Evolutionary conservation across 108 stramenopile genomes (phyloP), one percentile per base, ranked within the genome.

Genomic region (Pseudonitzschia pungens): DNA sequence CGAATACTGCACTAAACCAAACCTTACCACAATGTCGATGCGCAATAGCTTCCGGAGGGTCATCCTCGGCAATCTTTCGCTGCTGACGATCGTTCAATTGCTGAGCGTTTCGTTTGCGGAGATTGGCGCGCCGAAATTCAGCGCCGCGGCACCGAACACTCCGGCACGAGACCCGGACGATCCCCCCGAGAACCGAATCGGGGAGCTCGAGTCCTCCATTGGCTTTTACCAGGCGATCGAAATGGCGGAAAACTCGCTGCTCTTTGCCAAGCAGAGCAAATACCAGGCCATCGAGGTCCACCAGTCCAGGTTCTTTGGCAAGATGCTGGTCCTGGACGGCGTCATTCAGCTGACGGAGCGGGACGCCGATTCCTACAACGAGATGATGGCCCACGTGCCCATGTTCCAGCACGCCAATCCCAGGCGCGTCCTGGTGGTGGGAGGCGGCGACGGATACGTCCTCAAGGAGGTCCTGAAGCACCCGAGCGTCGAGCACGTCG

Each of bases 371-470:
- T 83, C 84, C 31, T 93, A 93, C 78, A 93, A 93, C 71, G 92
- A 93, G 78, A 93, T 93, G 92, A 79, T 93, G 86, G 89, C 89
- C 0, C 92, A 93, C 65, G 74, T 90, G 12, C 85, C 92, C 12
- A 75, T 93, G 77, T 86, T 93, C 78, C 86, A 86, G 54, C 89
- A 91, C 75, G n/a, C 44, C 0, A 77, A 85, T 18, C 84, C 84
- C 8, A 72, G 79, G 20, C 73, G 83, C 24, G 87, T 86, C 14
- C 65, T 93, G 57, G 74, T 93, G 1, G 70, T 93, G 48, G 92
- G 92, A 31, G 92, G 92, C 11, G 92, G 92, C 28, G 89, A 93
- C 68, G 92, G 92, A 58, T 82, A 80, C 48, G 80, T 81, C 44
- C 59, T 82, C 12, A 69, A 60, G 43, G 84, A 82, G 53, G 78